Base-by-base conservation (phyloP, 2,329 filamentous ascomycete genomes). In the Aspergillus arachidicola region DNA sequence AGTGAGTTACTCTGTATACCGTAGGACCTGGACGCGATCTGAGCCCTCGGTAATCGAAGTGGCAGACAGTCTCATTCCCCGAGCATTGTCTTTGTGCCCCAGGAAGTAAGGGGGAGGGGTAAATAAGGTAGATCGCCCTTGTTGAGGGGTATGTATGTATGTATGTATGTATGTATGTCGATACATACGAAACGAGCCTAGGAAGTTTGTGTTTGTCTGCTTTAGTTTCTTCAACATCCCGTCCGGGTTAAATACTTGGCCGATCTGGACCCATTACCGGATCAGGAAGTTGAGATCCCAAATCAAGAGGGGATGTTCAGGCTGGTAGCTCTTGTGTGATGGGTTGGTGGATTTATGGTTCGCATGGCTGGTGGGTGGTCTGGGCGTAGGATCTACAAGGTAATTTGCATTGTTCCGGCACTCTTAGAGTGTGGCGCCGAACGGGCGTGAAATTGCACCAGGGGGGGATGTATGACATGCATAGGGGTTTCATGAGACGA, bases 101-200 rank as follows among this genome's bases (percentile, higher is more conserved):
- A 48, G 14, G 14, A 32, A 50, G 57, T 48, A 59, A 59, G 57
- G 57, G 57, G 57, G 46, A 51, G 45, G 57, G 45, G 43, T 38
- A 50, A 53, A 51, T 38, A 50, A 23, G 21, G 43, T 36, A 48
- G 43, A 59, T 36, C 51, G 32, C 51, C 50, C 50, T 54, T 34
- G 19, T 54, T 54, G 50, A 54, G 50, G 50, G 50, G 51, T 38
- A 38, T 41, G 38, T 41, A 45, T 45, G 41, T 45, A 43, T 45
- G 41, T 45, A 43, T 43, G 41, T 45, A 43, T 43, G 19, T 23
- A 45, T 21, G n/a, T 23, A 14, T n/a, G 19, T 23, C 6, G 16
- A 41, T 41, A 6, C 38, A 41, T 41, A n/a, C 38, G 19, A 41
- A 41, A 41, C 38, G 7, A 41, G 38, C 16, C 19, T 19, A 41